A percentile compares a stretch with the other conserved stretches of the same genome.
phyloP scores from a whole-genome alignment of 495 filamentous ascomycete genomes.

The Trichocladium uniseriatum region DNA sequence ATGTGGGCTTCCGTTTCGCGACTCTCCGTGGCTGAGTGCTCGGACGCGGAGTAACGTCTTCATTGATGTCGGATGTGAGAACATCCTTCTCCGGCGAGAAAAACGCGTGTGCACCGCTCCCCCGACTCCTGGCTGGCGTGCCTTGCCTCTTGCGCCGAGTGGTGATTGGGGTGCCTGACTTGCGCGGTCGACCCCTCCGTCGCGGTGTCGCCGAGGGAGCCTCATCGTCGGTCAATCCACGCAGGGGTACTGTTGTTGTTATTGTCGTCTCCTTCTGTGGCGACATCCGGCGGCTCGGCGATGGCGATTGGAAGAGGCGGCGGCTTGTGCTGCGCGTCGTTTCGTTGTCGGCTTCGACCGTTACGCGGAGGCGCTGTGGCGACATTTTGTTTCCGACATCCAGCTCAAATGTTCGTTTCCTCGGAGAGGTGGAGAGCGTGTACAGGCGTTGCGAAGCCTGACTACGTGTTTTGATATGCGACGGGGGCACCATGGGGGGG shows the following conservation, averaged over 20 bases:
- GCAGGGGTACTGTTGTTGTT: slow-evolving; percentile 41
- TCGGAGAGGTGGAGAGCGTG: slow-evolving; percentile 33
- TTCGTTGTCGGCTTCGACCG: slow-evolving; percentile 41
- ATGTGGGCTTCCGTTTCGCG: slow-evolving; percentile 26
- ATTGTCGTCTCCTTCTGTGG: slow-evolving; percentile 16
- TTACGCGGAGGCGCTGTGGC: slow-evolving; percentile 44
- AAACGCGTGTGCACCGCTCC: background rate
- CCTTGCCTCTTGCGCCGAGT: slow-evolving; percentile 35
- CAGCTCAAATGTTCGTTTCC: slow-evolving; percentile 45
- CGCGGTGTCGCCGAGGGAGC: slow-evolving; percentile 31
- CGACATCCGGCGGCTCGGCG: slow-evolving; percentile 20
- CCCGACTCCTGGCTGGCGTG: slow-evolving; percentile 26
- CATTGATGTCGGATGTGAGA: slow-evolving; percentile 14
- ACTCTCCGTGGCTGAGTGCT: slow-evolving; percentile 7
- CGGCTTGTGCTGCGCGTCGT: slow-evolving; percentile 25
- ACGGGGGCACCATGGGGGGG: slow-evolving; percentile 16
- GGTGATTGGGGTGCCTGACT: slow-evolving; percentile 32
- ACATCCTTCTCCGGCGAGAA: slow-evolving; percentile 13
- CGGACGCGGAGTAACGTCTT: slow-evolving; percentile 19
- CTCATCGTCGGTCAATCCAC: slow-evolving; percentile 38
- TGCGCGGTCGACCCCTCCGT: slow-evolving; percentile 28
- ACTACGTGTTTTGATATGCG: slow-evolving; percentile 23
- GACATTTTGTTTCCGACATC: slow-evolving; percentile 41
- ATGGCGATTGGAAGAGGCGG: slow-evolving; percentile 32
- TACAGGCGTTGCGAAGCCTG: slow-evolving; percentile 20